Conservation (phyloP, 2,329 filamentous ascomycete genomes). For the Xylariaceae sp. region DNA sequence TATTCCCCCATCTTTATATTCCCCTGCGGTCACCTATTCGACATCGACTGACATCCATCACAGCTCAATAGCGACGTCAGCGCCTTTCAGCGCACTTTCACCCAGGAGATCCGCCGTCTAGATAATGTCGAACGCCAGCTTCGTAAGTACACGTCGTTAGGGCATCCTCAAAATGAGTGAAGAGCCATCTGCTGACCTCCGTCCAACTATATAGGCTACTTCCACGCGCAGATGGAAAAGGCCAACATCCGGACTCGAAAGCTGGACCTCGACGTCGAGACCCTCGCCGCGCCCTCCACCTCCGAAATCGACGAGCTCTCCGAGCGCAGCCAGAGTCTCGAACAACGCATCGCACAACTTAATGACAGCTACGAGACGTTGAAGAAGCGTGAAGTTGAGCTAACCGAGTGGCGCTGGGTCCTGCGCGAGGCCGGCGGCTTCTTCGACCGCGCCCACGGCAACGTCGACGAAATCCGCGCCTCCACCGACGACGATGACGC, state of each 20-base stretch:
- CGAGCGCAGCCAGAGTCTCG: slow-evolving; percentile 87
- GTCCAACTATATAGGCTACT: slow-evolving; percentile 67
- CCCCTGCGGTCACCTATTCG: not conserved
- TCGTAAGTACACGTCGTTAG: slow-evolving; percentile 57
- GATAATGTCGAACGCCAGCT: slow-evolving; percentile 98
- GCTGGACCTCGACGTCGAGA: slow-evolving; percentile 85
- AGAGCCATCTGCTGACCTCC: slow-evolving; percentile 3
- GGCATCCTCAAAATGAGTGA: not conserved
- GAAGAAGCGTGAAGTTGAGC: slow-evolving; percentile 94
- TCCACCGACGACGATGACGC: slow-evolving; percentile 90
- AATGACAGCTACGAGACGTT: slow-evolving; percentile 98
- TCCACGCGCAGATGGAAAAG: slow-evolving; percentile 95
- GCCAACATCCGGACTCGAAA: slow-evolving; percentile 80
- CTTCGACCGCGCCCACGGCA: slow-evolving; percentile 93
- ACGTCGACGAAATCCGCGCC: slow-evolving; percentile 92
- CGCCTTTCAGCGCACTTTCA: slow-evolving; percentile 96
- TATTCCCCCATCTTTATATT: slow-evolving; percentile 14
- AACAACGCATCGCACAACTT: slow-evolving; percentile 84
- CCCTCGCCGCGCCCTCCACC: slow-evolving; percentile 81
- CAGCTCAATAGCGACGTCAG: slow-evolving; percentile 90
- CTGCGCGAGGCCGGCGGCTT: slow-evolving; percentile 94
- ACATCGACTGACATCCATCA: slow-evolving; percentile 18
- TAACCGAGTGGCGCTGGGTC: slow-evolving; percentile 98
- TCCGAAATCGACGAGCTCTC: slow-evolving; percentile 95
- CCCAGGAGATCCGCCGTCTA: slow-evolving; percentile 92